A percentile compares a stretch with the other conserved stretches of the same genome.
Conservation (phyloP, 148 eudicot species). For the Nepenthes mirabilis region DNA sequence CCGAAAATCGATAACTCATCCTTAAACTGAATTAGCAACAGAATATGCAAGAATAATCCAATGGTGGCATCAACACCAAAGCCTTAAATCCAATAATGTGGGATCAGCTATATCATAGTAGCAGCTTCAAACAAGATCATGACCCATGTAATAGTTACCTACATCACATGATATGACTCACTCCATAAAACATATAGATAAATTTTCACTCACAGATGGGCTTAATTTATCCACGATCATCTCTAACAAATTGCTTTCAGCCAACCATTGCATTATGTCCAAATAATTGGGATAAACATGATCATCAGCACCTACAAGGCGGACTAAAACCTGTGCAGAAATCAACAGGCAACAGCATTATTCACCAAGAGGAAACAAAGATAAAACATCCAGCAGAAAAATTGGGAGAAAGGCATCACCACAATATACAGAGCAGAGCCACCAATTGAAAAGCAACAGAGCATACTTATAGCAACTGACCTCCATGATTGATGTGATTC, state of each 20-base stretch:
- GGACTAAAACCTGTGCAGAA: constrained; percentile 68
- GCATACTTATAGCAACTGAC: constrained; percentile 18
- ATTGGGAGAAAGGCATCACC: too few species aligned
- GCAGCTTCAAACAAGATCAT: too few species aligned
- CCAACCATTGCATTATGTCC: constrained; percentile 93
- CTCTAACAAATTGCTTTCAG: constrained; percentile 85
- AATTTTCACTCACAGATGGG: constrained; percentile 46
- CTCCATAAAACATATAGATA: not conserved
- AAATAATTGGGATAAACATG: constrained; percentile 77
- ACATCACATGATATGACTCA: too few species aligned
- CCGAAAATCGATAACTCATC: too few species aligned
- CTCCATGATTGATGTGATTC: constrained; percentile 98
- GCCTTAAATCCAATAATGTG: not conserved
- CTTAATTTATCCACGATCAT: constrained; percentile 94
- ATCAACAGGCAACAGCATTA: not conserved
- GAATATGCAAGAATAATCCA: not conserved
- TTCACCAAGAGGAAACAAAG: constrained; percentile 3
- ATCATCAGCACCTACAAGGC: constrained; percentile 96
- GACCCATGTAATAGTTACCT: too few species aligned
- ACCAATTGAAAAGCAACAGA: not conserved
- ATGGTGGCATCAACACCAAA: not conserved
- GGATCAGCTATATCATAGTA: not conserved
- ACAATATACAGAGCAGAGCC: not conserved
- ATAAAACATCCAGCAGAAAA: not conserved
- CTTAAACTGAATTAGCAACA: too few species aligned